Evolutionary conservation across 2,329 filamentous ascomycete species (phyloP), one percentile per base, ranked within the genome.

Genomic region (Sphaceloma murrayae): DNA sequence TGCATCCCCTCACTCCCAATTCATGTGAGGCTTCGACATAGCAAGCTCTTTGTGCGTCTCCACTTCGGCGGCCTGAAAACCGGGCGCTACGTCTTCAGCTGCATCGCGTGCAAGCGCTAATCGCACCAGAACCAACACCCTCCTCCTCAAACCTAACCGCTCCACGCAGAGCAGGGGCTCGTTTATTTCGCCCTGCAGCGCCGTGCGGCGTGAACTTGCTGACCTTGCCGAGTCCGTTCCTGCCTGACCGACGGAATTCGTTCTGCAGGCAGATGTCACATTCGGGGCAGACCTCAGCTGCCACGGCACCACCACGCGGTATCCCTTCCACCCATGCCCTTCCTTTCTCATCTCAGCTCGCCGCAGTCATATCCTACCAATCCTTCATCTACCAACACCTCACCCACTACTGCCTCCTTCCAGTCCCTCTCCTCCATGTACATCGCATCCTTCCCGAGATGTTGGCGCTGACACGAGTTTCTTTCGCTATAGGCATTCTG

Each of bases 241-340:
- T n/a, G 24, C 6, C 24, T 27, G 24, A 6, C 24, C 11, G 24
- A 27, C 24, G 11, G 24, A 11, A 6, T 7, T 11, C 6, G 24
- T 27, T 7, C 24, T 4, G 21, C n/a, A 10, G 16, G 8, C 18
- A 40, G 36, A 27, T 16, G 13, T 24, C 22, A 11, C 24, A 17
- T 29, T 40, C 36, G 19, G 19, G 30, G 27, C 22, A 29, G 36
- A 29, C 36, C 30, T 40, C 36, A 40, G 36, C 36, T 40, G 22
- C 30, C 19, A 17, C 31, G 31, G 36, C 36, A 40, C 36, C 27
- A 26, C 36, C 19, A 19, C 22, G 19, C n/a, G 16, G 36, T 40
- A 40, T 40, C 19, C 14, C 17, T 40, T 22, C 10, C 13, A 13
- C 16, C 13, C 9, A 18, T 40, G 10, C 21, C 14, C 19, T 17